These are phyloP conservation scores for Domatiomyces globalis DNA, from an alignment of 2,329 filamentous ascomycete genomes.

Conservation along the genomic window DNA sequence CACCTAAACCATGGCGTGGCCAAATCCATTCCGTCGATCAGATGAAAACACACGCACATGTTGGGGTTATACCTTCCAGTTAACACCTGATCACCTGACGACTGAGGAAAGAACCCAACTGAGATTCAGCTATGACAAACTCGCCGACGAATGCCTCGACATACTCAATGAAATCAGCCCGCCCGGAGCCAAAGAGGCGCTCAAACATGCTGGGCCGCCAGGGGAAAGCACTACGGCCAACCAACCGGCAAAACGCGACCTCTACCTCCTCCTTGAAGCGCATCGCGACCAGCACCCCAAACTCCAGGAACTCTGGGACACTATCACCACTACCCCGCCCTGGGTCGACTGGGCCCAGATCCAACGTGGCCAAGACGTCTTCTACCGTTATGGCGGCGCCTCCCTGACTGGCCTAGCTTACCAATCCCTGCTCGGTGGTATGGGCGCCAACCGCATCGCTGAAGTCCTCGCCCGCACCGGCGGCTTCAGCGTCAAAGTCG, in stretches of 20 bases:
- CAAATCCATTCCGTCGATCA: constrained; percentile 19
- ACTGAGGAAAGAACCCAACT: constrained; percentile 45
- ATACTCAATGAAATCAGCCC: constrained; percentile 49
- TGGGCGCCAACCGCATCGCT: constrained; percentile 56
- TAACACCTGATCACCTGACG: constrained; percentile 51
- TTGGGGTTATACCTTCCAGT: constrained; percentile 57
- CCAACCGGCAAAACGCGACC: constrained; percentile 35
- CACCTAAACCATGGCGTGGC: constrained; percentile 17
- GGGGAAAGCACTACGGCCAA: constrained; percentile 2
- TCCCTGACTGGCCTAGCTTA: constrained; percentile 51
- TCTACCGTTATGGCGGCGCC: constrained; percentile 60
- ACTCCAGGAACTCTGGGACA: constrained; percentile 46
- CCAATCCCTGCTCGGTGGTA: constrained; percentile 46
- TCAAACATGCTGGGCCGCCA: background rate
- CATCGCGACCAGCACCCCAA: constrained; percentile 44
- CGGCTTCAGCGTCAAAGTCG: constrained; percentile 55
- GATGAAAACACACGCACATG: constrained; percentile 20
- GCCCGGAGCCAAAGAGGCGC: constrained; percentile 11
- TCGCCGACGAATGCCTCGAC: constrained; percentile 53
- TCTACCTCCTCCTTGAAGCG: constrained; percentile 49
- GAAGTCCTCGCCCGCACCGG: constrained; percentile 62
- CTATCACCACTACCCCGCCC: constrained; percentile 52
- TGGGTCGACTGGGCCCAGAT: constrained; percentile 74
- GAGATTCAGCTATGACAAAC: constrained; percentile 52
- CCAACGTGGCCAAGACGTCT: constrained; percentile 57